These are phyloP conservation scores for Botrytis squamosa DNA, from an alignment of 2,329 filamentous ascomycete species.

Conservation along the genomic window DNA sequence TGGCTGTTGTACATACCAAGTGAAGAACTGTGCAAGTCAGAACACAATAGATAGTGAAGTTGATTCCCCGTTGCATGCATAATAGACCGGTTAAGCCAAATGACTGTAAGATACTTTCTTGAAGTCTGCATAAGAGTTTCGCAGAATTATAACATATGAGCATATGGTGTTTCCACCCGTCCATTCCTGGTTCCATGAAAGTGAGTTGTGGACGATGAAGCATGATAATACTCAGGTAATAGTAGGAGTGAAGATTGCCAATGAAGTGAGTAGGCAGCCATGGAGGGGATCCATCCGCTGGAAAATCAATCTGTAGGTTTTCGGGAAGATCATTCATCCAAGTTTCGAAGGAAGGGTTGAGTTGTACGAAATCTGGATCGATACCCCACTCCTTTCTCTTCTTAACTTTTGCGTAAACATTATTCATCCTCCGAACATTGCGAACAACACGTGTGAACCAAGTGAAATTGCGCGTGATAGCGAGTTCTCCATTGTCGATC, in stretches of 20 bases:
- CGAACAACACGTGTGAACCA: conserved; percentile 76
- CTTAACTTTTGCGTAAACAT: conserved; percentile 70
- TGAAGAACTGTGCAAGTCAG: conserved; percentile 92
- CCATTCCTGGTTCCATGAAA: conserved; percentile 70
- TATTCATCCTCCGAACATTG: conserved; percentile 75
- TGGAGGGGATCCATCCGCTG: conserved; percentile 73
- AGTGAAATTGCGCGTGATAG: conserved; percentile 78
- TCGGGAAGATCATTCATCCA: conserved; percentile 77
- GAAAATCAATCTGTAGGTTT: conserved; percentile 76
- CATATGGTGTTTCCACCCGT: conserved; percentile 89
- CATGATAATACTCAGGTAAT: conserved; percentile 80
- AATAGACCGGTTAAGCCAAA: conserved; percentile 79
- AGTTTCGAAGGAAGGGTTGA: conserved; percentile 72
- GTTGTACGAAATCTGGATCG: conserved; percentile 76
- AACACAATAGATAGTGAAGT: conserved; percentile 91
- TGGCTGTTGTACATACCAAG: conserved; percentile 62
- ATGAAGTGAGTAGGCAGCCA: conserved; percentile 85
- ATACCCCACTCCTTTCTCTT: conserved; percentile 81
- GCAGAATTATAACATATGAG: conserved; percentile 80
- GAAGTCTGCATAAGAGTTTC: conserved; percentile 79
- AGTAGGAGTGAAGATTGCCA: conserved; percentile 87
- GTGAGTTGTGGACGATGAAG: conserved; percentile 83
- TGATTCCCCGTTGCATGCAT: conserved; percentile 92
- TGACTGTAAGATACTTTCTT: conserved; percentile 75
- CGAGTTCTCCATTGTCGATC: conserved; percentile 71